Base-by-base conservation (phyloP, 2,329 filamentous ascomycete genomes). In the Rhynchosporium secalis region DNA sequence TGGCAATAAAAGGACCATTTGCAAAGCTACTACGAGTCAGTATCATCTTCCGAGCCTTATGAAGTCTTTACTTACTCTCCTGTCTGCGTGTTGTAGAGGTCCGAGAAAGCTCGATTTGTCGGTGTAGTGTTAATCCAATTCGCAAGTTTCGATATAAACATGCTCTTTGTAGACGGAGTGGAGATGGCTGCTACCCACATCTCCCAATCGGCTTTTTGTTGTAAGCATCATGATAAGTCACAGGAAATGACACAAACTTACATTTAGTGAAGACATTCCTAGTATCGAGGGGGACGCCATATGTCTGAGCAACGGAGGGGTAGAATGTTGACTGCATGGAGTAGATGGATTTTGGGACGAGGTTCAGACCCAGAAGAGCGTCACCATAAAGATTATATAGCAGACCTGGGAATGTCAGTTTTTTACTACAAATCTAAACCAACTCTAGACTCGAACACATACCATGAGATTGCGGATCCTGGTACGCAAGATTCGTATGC, bases 331-430 rank as follows among this genome's bases (percentile, higher is more conserved):
- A 90, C 75, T 96, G 91, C 73, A 87, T 87, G 65, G 86, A 83
- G 80, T 95, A 96, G 72, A 96, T 83, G 65, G 82, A 80, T 68
- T 86, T 80, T 0, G 89, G 88, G 58, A 96, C 88, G 73, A 96
- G 78, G 58, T 89, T 83, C 76, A 96, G 92, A 72, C 86, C 88
- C 6, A 96, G 84, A 41, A 94, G 80, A 38, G 84, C 86, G 76
- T 96, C 92, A 9, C 88, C 86, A 76, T 91, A 96, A 41, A 96
- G 81, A 72, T 93, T 95, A 78, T 96, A 96, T 36, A 96, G 81
- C 2, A 81, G 69, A 12, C 64, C 67, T 69, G 29, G 15, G n/a
- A 29, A 47, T n/a, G 12, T 7, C 47, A 28, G 20, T 20, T 38
- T 4, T 43, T 46, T 8, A 33, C 58, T 26, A 28, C 3, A 33